Conservation (phyloP, 768 basidiomycete genomes). For the Mycena latifolia region DNA sequence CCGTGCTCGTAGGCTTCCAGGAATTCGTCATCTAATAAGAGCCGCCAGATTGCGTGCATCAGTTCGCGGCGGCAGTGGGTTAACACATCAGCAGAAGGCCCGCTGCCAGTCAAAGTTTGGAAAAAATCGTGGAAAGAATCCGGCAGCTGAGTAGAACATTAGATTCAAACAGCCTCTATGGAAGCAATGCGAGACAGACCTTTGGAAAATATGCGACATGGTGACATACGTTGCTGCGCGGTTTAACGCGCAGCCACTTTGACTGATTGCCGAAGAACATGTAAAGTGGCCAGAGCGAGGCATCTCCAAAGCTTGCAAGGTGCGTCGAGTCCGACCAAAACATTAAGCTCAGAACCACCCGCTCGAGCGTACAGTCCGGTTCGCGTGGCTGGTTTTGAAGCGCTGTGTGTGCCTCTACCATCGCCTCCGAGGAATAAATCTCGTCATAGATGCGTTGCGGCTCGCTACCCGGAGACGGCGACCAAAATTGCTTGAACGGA, state of each 20-base stretch:
- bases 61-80: slow-evolving; percentile 14
- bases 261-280: slow-evolving; percentile 38
- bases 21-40: slow-evolving; percentile 9
- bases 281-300: not conserved
- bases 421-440: slow-evolving; percentile 36
- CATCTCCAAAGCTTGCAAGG: slow-evolving; percentile 23
- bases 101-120: not conserved
- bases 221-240: not conserved
- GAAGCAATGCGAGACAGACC: not conserved
- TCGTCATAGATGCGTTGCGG: slow-evolving; percentile 37
- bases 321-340: slow-evolving; percentile 39
- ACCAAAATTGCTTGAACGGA: slow-evolving; percentile 35
- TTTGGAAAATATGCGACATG: slow-evolving; percentile 23
- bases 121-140: slow-evolving; percentile 11
- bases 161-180: not conserved
- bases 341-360: slow-evolving; percentile 30
- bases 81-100: not conserved
- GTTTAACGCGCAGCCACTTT: slow-evolving; percentile 40
- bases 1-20: slow-evolving; percentile 23
- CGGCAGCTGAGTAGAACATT: not conserved
- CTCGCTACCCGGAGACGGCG: not conserved
- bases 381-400: not conserved
- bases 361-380: slow-evolving; percentile 22
- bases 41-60: slow-evolving; percentile 13
- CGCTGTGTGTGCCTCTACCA: slow-evolving; percentile 12